Conservation (phyloP, 1,139 yeast genomes). For the Candida frijolesensis region DNA sequence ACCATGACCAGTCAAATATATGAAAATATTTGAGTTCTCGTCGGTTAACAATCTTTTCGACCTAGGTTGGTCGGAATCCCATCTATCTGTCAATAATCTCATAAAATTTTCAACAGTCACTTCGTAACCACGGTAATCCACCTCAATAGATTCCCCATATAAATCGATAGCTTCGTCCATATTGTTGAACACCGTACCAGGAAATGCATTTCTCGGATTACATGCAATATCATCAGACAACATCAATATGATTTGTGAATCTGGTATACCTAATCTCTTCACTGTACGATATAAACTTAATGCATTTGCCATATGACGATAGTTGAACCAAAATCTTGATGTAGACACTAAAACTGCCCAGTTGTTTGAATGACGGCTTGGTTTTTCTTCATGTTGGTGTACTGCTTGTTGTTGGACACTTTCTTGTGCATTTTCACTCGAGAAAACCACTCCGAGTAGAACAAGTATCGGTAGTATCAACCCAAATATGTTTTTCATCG, state of each 20-base stretch:
- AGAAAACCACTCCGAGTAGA: neutral
- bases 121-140: constrained; percentile 95
- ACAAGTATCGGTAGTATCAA: constrained; percentile 7
- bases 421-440: neutral
- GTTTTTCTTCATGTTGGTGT: constrained; percentile 24
- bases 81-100: constrained; percentile 85
- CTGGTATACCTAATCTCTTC: constrained; percentile 94
- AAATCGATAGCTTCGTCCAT: constrained; percentile 92
- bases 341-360: constrained; percentile 97
- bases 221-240: constrained; percentile 96
- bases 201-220: constrained; percentile 92
- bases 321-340: constrained; percentile 97
- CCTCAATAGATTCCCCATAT: constrained; percentile 93
- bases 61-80: constrained; percentile 93
- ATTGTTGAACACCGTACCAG: constrained; percentile 94
- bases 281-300: constrained; percentile 94
- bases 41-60: constrained; percentile 89
- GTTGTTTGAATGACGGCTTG: constrained; percentile 67
- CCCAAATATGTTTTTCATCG: constrained; percentile 2
- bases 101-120: constrained; percentile 97
- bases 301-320: constrained; percentile 96
- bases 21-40: constrained; percentile 89
- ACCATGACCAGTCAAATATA: constrained; percentile 97
- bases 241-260: constrained; percentile 95
- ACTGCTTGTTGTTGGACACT: neutral